phyloP scores from a whole-genome alignment of 257 asterid species.

The Przewalskia tangutica region DNA sequence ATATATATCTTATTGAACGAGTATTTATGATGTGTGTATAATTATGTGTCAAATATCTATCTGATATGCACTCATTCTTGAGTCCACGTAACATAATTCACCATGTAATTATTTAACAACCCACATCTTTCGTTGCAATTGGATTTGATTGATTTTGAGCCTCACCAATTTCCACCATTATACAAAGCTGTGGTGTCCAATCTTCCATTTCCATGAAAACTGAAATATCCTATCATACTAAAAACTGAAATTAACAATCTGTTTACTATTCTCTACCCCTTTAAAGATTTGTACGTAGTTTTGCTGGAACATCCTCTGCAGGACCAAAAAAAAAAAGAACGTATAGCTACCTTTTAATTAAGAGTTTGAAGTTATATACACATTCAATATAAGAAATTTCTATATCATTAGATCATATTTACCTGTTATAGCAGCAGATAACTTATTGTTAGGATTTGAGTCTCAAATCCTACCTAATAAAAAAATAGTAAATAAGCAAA shows the following conservation, averaged over 20 bases:
- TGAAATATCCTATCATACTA: conserved; percentile 14
- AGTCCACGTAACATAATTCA: neutral
- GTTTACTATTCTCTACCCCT: conserved; percentile 1
- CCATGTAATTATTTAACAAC: neutral
- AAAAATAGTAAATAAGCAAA: no score
- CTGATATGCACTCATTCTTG: neutral
- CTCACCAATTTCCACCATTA: conserved; percentile 16
- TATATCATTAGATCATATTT: no score
- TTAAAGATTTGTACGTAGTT: conserved; percentile 13
- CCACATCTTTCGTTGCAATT: neutral
- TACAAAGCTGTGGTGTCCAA: conserved; percentile 25
- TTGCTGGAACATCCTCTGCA: conserved; percentile 3
- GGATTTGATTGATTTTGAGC: conserved; percentile 12
- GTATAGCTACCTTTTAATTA: neutral
- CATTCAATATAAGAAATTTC: no score
- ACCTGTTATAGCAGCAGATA: no score
- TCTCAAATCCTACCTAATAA: no score
- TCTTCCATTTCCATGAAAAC: conserved; percentile 9
- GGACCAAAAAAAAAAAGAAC: conserved; percentile 8
- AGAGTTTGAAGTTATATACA: no score
- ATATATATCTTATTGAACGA: neutral
- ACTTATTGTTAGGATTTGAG: no score
- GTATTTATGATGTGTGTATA: no score
- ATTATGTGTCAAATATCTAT: neutral
- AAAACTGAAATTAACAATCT: conserved; percentile 11